Percentiles rank a stretch among this genome's conserved stretches.
Conservation (phyloP, 2,329 filamentous ascomycete genomes). For the Coniochaeta prunicola region DNA sequence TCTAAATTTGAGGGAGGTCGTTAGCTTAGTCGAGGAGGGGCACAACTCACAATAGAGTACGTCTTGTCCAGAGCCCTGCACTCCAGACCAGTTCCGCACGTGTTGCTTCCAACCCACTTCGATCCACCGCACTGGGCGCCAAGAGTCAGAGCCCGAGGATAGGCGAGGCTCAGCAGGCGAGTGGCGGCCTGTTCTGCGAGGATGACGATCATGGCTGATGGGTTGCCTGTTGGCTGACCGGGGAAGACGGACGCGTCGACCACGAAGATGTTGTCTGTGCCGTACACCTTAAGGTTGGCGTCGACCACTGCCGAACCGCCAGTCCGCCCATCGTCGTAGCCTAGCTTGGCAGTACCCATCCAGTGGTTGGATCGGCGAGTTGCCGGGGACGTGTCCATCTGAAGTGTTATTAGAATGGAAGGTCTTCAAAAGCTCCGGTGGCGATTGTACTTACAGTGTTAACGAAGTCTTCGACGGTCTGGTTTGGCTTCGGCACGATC, state of each 20-base stretch:
- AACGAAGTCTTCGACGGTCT: conserved; percentile 47
- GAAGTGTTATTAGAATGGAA: conserved; percentile 12
- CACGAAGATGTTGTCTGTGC: conserved; percentile 61
- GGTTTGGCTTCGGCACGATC: conserved; percentile 43
- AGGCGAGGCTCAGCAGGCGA: conserved; percentile 35
- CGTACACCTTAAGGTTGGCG: conserved; percentile 55
- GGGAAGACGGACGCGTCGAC: conserved; percentile 65
- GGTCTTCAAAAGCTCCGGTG: neutral
- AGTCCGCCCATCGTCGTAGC: conserved; percentile 45
- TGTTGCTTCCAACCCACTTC: conserved; percentile 2
- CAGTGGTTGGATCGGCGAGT: conserved; percentile 43
- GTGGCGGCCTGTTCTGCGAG: conserved; percentile 54
- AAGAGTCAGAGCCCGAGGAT: neutral
- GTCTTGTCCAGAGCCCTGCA: neutral
- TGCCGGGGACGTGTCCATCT: conserved; percentile 30
- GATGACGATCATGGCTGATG: conserved; percentile 56
- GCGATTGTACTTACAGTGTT: conserved; percentile 34
- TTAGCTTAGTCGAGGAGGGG: no score
- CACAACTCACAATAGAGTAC: conserved; percentile 1
- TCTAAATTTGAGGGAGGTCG: no score
- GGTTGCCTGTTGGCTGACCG: conserved; percentile 62
- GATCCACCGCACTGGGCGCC: conserved; percentile 9
- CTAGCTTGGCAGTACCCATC: conserved; percentile 55
- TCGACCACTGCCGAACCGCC: conserved; percentile 55
- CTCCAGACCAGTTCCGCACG: neutral